Base-by-base conservation (phyloP, 2,329 filamentous ascomycete species). In the Ophiostoma ips region DNA sequence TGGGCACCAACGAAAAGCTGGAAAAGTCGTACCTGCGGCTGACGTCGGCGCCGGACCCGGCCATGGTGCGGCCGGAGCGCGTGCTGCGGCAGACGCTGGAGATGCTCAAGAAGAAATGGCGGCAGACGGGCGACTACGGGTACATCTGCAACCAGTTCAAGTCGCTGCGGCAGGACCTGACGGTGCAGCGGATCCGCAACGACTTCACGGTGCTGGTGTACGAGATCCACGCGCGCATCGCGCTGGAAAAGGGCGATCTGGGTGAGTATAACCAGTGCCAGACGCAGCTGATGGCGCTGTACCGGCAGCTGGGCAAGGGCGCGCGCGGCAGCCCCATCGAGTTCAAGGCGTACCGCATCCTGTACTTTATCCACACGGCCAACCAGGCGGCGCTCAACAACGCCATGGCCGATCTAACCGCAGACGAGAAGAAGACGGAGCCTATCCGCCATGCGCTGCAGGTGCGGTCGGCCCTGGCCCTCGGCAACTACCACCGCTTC, bases 221-320 rank as follows among this genome's bases (percentile, higher is more conserved):
- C 68, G 92, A 98, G 70, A 94, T 90, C 55, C 92, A 98, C 69
- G 92, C 90, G 56, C 83, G 92, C 54, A 96, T 98, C 69, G 92
- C 92, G 58, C 75, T 98, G 68, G 90, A 98, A 69, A 95, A 94
- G 77, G 88, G 86, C 70, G 92, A 98, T 74, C 79, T 96, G 73
- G 90, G 92, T 98, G 92, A 98, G 92, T 98, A 98, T 92, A 98
- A 98, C 73, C 92, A 98, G 77, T 98, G 92, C 69, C 92, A 98
- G 73, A 96, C 92, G 62, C 92, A 98, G 71, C 75, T 98, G 64
- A 87, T 87, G 67, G 87, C 84, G 57, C 73, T 98, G 61, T 96
- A 98, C 69, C 79, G 79, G 66, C 79, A 87, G 70, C 37, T 35
- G 28, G 84, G 86, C 58, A 72, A 95, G 64, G 43, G n/a, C 28